Conservation (phyloP, 2,329 filamentous ascomycete species). For the Neospermospora avenae region DNA sequence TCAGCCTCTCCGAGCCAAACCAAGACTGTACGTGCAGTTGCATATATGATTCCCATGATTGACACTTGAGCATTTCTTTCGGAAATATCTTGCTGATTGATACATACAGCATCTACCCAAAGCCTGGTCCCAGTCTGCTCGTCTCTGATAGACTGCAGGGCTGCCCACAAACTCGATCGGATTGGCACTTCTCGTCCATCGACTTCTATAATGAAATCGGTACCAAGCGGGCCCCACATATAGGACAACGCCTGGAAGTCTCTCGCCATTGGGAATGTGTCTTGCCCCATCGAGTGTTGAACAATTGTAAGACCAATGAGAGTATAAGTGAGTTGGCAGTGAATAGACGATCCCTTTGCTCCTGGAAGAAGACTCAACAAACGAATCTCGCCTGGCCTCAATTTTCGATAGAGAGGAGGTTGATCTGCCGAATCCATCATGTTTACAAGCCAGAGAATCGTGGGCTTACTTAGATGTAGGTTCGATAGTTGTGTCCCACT, state of each 20-base stretch:
- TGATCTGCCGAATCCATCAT: not conserved
- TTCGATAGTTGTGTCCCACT: no score
- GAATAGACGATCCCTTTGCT: not conserved
- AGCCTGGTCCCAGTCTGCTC: not conserved
- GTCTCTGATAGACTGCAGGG: not conserved
- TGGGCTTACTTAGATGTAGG: no score
- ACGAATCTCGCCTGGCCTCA: not conserved
- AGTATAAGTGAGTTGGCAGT: not conserved
- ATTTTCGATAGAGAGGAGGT: not conserved
- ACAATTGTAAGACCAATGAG: not conserved
- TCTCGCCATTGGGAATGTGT: no score
- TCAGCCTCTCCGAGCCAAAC: not conserved
- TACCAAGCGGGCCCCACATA: not conserved
- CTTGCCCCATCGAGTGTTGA: no score
- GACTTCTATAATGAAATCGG: not conserved
- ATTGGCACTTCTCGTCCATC: not conserved
- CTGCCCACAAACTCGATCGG: not conserved
- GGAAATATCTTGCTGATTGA: not conserved
- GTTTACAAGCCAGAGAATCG: no score
- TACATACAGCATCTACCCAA: not conserved
- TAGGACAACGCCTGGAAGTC: not conserved
- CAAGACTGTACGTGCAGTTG: not conserved
- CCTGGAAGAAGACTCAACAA: not conserved
- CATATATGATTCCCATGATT: not conserved
- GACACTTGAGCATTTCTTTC: not conserved